These are phyloP conservation scores for Tuber melanosporum DNA, from an alignment of 495 filamentous ascomycete species.

Conservation along the genomic window DNA sequence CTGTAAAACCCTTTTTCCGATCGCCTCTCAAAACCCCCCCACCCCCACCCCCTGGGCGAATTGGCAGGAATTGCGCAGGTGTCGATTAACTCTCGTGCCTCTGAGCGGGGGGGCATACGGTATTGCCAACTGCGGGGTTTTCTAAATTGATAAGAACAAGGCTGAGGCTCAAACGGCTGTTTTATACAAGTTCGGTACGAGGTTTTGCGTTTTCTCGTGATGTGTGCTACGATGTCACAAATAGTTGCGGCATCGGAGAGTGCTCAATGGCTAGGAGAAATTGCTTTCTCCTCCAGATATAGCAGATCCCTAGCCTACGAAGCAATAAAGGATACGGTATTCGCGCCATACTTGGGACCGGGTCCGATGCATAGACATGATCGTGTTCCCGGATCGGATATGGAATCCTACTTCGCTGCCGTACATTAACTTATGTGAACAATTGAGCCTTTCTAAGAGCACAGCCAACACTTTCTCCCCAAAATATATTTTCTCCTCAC, in stretches of 20 bases:
- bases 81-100: background rate
- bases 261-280: background rate
- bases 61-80: background rate
- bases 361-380: background rate
- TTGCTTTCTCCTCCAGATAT: background rate
- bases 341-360: background rate
- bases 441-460: no score
- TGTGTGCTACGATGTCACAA: background rate
- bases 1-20: background rate
- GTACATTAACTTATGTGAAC: background rate
- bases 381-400: background rate
- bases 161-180: background rate
- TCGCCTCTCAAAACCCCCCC: background rate
- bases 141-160: background rate
- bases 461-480: background rate
- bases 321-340: background rate
- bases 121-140: background rate
- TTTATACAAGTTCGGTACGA: background rate
- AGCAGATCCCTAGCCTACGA: background rate
- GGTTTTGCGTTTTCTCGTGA: background rate
- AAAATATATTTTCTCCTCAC: background rate
- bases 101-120: background rate
- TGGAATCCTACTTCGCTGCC: background rate
- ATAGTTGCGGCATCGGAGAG: background rate
- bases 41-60: background rate